Evolutionary conservation across 345 rosid species (phyloP).

Genomic region (Citrus medica): DNA sequence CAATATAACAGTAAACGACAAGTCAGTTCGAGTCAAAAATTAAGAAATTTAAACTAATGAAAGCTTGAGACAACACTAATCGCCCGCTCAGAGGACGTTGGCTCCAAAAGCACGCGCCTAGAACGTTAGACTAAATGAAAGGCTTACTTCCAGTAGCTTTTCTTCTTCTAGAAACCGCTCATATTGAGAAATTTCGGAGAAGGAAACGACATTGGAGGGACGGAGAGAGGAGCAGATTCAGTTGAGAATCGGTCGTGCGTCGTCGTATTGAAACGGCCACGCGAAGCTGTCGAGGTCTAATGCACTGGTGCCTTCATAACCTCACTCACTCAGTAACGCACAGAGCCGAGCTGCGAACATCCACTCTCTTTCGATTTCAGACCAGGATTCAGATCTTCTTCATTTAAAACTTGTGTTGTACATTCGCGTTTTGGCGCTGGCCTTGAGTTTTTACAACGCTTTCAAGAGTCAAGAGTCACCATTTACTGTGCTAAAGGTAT

Average conservation of each 20-base stretch:
- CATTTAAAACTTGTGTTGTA: no score
- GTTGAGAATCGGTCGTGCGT: conserved; percentile 76
- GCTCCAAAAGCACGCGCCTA: no score
- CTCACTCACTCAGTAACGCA: conserved; percentile 69
- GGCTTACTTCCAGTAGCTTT: conserved; percentile 68
- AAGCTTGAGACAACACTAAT: no score
- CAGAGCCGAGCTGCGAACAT: conserved; percentile 83
- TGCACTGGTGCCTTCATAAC: conserved; percentile 63
- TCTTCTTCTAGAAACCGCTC: conserved; percentile 75
- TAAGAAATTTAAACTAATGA: conserved; percentile 7
- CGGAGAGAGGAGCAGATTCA: conserved; percentile 98
- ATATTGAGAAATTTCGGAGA: conserved; percentile 72
- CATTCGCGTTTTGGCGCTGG: no score
- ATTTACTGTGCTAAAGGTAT: neutral
- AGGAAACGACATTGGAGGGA: conserved; percentile 89
- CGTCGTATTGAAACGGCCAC: conserved; percentile 92
- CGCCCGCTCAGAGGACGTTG: no score
- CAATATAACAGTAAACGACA: neutral
- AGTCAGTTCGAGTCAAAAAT: conserved; percentile 93
- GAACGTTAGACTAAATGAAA: conserved; percentile 48
- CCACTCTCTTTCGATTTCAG: no score
- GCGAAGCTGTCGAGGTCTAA: conserved; percentile 90
- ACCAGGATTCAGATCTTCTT: no score
- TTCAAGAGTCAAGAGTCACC: no score
- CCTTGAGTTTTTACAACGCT: no score